Conservation (phyloP, 371 early-diverging fungal species). For the Mucor piriformis region DNA sequence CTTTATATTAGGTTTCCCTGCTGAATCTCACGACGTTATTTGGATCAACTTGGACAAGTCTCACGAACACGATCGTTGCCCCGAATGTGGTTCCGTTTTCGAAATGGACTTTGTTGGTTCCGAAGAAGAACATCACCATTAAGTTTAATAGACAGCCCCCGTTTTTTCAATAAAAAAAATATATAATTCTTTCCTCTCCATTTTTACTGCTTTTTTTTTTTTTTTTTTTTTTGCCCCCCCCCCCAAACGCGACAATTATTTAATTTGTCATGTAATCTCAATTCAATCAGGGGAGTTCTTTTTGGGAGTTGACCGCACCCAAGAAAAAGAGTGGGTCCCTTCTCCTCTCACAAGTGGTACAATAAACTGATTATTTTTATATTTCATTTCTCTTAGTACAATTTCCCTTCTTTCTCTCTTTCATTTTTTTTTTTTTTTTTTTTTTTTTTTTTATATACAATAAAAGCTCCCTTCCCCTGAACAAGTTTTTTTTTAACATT, state of each 20-base stretch:
- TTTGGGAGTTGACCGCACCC: no score
- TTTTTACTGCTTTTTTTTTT: neutral
- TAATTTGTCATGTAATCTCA: no score
- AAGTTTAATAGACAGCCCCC: conserved; percentile 25
- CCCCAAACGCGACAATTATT: no score
- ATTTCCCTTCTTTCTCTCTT: neutral
- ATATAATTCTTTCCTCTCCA: neutral
- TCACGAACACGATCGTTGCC: conserved; percentile 91
- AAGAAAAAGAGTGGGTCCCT: no score
- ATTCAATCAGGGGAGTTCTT: no score
- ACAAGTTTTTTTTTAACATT: conserved; percentile 7
- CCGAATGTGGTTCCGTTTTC: conserved; percentile 91
- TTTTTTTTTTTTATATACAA: neutral
- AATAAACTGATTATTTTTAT: no score
- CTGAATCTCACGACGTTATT: conserved; percentile 85
- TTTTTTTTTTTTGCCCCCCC: no score
- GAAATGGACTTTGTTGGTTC: conserved; percentile 62
- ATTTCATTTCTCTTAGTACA: neutral
- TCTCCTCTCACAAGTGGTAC: no score
- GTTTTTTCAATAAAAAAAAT: neutral
- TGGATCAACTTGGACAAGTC: conserved; percentile 80
- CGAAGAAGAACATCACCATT: conserved; percentile 53
- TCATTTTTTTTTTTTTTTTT: neutral
- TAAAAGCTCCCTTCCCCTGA: neutral
- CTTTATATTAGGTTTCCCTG: conserved; percentile 85